Base-by-base conservation (phyloP, 352 stramenopile genomes). In the Phytopythium helicoides region DNA sequence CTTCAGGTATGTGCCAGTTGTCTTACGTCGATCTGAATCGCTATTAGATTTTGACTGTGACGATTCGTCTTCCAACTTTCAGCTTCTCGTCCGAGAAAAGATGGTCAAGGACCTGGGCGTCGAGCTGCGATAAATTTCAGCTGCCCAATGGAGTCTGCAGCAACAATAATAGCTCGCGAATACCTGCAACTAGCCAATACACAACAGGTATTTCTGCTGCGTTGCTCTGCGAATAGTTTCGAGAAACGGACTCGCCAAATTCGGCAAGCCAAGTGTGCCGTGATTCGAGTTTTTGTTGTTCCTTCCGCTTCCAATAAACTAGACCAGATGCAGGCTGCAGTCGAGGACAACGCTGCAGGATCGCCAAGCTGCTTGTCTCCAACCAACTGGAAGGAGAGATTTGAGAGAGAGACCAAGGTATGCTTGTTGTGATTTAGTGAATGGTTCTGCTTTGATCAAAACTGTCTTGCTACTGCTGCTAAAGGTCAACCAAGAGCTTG, bases 61-160 rank as follows among this genome's bases (percentile, higher is more conserved):
- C n/a, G n/a, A n/a, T 56, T 10, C 3, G 28, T 42, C 37, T 18
- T 14, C 12, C 28, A 10, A 33, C 28, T 33, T 21, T 2, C 34
- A 87, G 76, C 49, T 73, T 36, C 48, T 79, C 33, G 78, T 99
- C 10, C 83, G 96, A 47, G 64, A 78, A 10, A 76, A 81, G 56
- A 72, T 94, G 56, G 79, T 83, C 23, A 59, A 71, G 31, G 67
- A 86, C n/a, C 73, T 98, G 10, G 71, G 68, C 23, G 86, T 98
- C 28, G 86, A 96, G 58, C 78, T 98, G n/a, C 79, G 95, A 73
- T 98, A 96, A 49, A 37, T 38, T n/a, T n/a, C n/a, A n/a, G n/a
- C n/a, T n/a, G n/a, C n/a, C n/a, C n/a, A 33, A 33, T 33, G 28
- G 28, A 33, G 28, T 42, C 42, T 51, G 50, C 61, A 56, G 54